Conservation (phyloP, 73 alveolate species). For the Blepharisma stoltei region DNA sequence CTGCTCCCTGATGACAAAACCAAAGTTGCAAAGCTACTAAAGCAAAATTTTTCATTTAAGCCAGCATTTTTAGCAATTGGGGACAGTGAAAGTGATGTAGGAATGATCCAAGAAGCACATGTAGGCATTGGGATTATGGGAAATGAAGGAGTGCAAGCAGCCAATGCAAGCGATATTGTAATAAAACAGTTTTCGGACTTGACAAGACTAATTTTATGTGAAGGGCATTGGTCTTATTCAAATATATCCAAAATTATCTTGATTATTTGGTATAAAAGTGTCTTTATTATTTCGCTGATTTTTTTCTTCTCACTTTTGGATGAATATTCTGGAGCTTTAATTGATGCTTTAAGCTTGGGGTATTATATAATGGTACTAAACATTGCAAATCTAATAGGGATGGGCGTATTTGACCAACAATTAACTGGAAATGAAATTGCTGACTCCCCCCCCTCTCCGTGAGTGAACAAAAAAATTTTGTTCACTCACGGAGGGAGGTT, state of each 20-base stretch:
- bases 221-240: constrained; percentile 1
- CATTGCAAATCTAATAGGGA: too few relatives aligned
- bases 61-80: constrained; percentile 16
- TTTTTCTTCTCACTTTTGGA: background rate
- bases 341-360: too few relatives aligned
- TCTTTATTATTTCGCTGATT: background rate
- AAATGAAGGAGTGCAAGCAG: constrained; percentile 21
- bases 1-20: background rate
- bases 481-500: too few relatives aligned
- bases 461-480: too few relatives aligned
- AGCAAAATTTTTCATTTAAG: background rate
- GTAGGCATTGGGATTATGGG: constrained; percentile 6
- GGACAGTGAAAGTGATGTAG: constrained; percentile 19
- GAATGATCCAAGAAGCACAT: constrained; percentile 21
- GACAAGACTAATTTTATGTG: background rate
- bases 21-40: background rate
- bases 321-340: background rate
- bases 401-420: too few relatives aligned
- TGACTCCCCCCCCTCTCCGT: too few relatives aligned
- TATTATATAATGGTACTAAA: too few relatives aligned
- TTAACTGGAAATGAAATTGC: too few relatives aligned
- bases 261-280: background rate
- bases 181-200: background rate
- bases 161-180: background rate
- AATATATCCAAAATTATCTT: background rate